Evolutionary conservation across 495 filamentous ascomycete genomes (phyloP), one percentile per base, ranked within the genome.

Genomic region (Choiromyces venosus): DNA sequence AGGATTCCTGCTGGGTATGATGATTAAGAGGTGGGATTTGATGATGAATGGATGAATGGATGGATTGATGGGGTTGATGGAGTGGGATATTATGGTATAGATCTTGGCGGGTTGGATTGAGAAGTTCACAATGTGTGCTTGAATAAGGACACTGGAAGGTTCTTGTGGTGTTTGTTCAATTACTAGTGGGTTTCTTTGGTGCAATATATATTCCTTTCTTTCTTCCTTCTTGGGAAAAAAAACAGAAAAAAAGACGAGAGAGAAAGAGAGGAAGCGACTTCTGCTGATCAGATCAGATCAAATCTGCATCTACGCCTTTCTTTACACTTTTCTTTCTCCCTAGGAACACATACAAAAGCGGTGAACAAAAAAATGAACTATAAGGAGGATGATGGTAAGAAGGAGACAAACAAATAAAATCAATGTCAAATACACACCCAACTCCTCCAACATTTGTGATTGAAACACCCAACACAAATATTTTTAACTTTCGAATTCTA

Each of bases 1-100:
- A 87, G 87, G 74, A 87, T 89, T 74, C 86, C 92, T 19, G 83
- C 87, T 72, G 93, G 91, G 70, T 97, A 89, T 82, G 93, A 93
- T 81, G 93, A 97, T 79, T 68, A 71, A 12, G 39, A 65, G 56
- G 56, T 71, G 56, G 66, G 68, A 36, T 25, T 56, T 40, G 46
- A 38, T 18, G 37, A 25, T 56, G 25, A 29, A 46, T 25, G 37
- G n/a, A 33, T 18, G 5, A 9, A 19, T 33, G 40, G 33, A 46
- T 25, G 37, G n/a, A 33, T 18, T 2, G 18, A 19, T 33, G 40
- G 9, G 37, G 25, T n/a, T n/a, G n/a, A n/a, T n/a, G 33, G 39
- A 42, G 18, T 71, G 10, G 16, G 46, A 25, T 67, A 14, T 61
- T 14, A 52, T 46, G 65, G 38, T 38, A 70, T 65, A 66, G 61